phyloP scores from a whole-genome alignment of 345 rosid genomes.

The Lepidium didymum region DNA sequence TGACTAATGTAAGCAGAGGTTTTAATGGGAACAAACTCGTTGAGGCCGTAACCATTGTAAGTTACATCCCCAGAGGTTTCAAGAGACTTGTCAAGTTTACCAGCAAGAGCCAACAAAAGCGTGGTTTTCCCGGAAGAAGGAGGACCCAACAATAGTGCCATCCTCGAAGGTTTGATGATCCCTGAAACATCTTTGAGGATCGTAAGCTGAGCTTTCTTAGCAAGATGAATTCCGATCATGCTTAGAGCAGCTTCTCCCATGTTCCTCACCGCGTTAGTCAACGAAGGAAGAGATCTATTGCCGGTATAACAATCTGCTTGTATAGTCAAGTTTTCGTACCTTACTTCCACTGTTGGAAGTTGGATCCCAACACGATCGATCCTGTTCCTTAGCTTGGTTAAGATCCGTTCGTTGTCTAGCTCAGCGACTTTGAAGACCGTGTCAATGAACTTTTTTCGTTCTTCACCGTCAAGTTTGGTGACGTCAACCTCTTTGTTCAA shows the following conservation, averaged over 20 bases:
- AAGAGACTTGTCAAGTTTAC: slow-evolving; percentile 53
- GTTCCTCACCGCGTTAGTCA: slow-evolving; percentile 52
- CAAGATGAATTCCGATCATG: slow-evolving; percentile 44
- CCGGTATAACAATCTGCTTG: slow-evolving; percentile 68
- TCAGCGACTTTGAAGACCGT: slow-evolving; percentile 70
- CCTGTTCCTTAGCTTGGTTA: slow-evolving; percentile 63
- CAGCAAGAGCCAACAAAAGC: slow-evolving; percentile 66
- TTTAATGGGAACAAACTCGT: slow-evolving; percentile 70
- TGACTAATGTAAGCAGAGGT: slow-evolving; percentile 81
- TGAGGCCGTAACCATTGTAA: slow-evolving; percentile 52
- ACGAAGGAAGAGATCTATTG: slow-evolving; percentile 68
- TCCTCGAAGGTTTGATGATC: slow-evolving; percentile 65
- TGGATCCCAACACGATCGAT: slow-evolving; percentile 70
- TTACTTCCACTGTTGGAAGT: slow-evolving; percentile 71
- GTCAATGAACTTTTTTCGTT: slow-evolving; percentile 65
- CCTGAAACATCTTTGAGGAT: slow-evolving; percentile 66
- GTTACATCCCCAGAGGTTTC: slow-evolving; percentile 53
- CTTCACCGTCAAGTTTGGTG: slow-evolving; percentile 56
- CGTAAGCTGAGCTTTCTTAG: slow-evolving; percentile 54
- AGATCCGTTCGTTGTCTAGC: slow-evolving; percentile 77
- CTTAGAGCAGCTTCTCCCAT: slow-evolving; percentile 52
- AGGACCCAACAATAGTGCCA: slow-evolving; percentile 69
- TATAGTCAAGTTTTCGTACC: slow-evolving; percentile 47
- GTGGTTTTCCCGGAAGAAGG: slow-evolving; percentile 88
- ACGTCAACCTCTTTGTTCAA: slow-evolving; percentile 60